These are phyloP conservation scores for Argentina anserina DNA, from an alignment of 306 rosid species.

Conservation along the genomic window DNA sequence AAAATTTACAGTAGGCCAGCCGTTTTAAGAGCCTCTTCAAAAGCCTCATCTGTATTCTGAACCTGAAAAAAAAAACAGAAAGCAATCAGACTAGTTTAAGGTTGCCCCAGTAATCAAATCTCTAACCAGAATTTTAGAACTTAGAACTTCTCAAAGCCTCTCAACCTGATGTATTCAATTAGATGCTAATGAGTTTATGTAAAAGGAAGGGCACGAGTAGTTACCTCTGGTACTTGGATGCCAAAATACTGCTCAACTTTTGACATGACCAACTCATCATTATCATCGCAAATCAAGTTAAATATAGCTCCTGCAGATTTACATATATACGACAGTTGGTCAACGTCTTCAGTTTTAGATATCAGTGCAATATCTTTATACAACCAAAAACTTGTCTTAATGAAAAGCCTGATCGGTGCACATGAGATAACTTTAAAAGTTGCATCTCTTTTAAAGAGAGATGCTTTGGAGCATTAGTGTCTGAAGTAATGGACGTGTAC, in stretches of 20 bases:
- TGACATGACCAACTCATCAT: conserved; percentile 20
- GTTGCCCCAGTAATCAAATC: neutral
- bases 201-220: neutral
- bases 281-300: conserved; percentile 18
- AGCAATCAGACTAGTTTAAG: neutral
- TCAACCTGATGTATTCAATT: neutral
- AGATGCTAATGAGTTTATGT: neutral
- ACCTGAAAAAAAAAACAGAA: conserved; percentile 17
- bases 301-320: conserved; percentile 26
- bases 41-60: conserved; percentile 39
- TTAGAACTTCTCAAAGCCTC: neutral
- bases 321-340: neutral
- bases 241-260: conserved; percentile 30
- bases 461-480: neutral
- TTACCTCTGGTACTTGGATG: conserved; percentile 22
- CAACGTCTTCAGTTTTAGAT: neutral
- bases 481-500: neutral
- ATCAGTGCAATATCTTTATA: neutral
- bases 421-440: neutral
- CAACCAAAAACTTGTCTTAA: neutral
- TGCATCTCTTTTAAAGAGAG: neutral
- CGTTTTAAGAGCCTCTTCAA: conserved; percentile 49
- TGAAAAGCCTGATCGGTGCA: neutral
- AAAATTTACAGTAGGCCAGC: conserved; percentile 46
- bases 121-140: neutral